Evolutionary conservation across 345 rosid species (phyloP).

Genomic region (Angophora floribunda): DNA sequence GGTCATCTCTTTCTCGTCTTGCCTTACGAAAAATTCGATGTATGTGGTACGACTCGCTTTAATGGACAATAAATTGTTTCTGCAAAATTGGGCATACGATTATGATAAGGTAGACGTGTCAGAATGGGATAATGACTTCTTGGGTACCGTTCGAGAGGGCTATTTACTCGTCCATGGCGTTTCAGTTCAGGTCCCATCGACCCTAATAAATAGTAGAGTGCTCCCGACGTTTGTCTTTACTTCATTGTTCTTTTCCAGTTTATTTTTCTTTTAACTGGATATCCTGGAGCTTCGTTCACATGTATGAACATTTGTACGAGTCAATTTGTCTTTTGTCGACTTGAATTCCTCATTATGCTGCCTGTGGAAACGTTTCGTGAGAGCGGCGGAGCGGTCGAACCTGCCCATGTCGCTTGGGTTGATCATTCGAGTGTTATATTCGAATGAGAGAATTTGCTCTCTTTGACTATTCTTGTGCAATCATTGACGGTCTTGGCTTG

Average conservation of each 20-base stretch:
- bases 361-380: not conserved
- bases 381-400: not conserved
- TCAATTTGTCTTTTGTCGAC: not conserved
- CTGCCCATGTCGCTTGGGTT: not conserved
- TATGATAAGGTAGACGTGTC: not conserved
- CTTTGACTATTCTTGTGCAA: not conserved
- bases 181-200: not conserved
- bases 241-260: not conserved
- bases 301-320: not conserved
- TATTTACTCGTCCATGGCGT: not conserved
- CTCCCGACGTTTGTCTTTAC: not conserved
- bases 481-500: not conserved
- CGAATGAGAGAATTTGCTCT: not conserved
- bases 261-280: not conserved
- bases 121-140: not conserved
- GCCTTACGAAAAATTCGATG: not conserved
- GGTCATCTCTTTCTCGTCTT: too few relatives aligned
- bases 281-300: not conserved
- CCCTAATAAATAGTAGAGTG: not conserved
- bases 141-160: not conserved
- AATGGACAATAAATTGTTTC: not conserved
- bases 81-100: not conserved
- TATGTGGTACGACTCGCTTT: not conserved
- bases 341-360: not conserved
- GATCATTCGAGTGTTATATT: not conserved